A percentile compares a stretch with the other conserved stretches of the same genome.
These are phyloP conservation scores for Colletotrichum gloeosporioides DNA, from an alignment of 2,329 filamentous ascomycete species.

Conservation along the genomic window DNA sequence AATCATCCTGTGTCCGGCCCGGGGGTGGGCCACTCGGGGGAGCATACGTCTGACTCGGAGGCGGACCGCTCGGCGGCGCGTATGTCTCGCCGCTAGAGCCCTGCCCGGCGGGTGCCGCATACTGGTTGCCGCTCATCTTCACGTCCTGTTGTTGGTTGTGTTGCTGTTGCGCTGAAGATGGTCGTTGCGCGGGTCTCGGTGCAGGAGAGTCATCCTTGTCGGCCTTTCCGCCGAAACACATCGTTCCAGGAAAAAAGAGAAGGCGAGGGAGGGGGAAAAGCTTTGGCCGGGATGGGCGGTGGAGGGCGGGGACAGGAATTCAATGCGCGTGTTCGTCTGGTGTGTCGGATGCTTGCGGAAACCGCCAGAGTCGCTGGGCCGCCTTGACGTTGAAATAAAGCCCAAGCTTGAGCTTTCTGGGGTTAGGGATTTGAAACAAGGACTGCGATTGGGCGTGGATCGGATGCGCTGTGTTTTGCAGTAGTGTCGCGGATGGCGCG, in stretches of 20 bases:
- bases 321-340: slow-evolving; percentile 14
- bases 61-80: neutral
- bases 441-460: neutral
- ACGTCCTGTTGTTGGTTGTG: slow-evolving; percentile 15
- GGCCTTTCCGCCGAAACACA: slow-evolving; percentile 57
- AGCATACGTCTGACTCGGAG: slow-evolving; percentile 1
- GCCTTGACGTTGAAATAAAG: slow-evolving; percentile 16
- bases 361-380: neutral
- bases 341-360: neutral
- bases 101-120: slow-evolving; percentile 28
- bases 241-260: slow-evolving; percentile 24
- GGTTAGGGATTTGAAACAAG: slow-evolving; percentile 1
- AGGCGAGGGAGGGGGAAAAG: neutral
- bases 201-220: slow-evolving; percentile 42
- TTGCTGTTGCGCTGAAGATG: slow-evolving; percentile 2
- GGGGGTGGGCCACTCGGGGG: slow-evolving; percentile 5
- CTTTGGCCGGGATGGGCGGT: neutral
- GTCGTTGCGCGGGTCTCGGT: slow-evolving; percentile 41
- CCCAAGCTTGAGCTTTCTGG: neutral
- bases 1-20: slow-evolving; percentile 1
- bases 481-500: neutral
- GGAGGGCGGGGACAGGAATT: neutral
- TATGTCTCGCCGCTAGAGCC: neutral
- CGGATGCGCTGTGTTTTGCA: neutral
- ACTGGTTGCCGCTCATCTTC: slow-evolving; percentile 30